phyloP scores from a whole-genome alignment of 495 filamentous ascomycete genomes.

The Chaetomium fimeti region DNA sequence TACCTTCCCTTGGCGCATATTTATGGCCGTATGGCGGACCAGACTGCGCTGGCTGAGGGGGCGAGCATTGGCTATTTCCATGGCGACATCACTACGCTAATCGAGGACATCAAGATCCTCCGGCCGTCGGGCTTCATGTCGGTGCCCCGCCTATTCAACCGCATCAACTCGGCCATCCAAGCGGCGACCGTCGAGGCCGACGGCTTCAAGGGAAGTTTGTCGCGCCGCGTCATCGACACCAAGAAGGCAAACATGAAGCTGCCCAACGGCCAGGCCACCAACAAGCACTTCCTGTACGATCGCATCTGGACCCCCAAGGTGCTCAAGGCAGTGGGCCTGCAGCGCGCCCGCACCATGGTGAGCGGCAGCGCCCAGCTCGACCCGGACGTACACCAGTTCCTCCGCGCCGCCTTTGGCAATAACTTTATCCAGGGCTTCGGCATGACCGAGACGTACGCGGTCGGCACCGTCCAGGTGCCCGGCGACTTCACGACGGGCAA shows the following conservation, averaged over 20 bases:
- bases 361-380: constrained; percentile 91
- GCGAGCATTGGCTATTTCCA: constrained; percentile 90
- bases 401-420: constrained; percentile 77
- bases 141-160: constrained; percentile 88
- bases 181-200: constrained; percentile 72
- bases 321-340: constrained; percentile 72
- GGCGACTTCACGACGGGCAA: constrained; percentile 75
- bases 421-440: constrained; percentile 89
- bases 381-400: constrained; percentile 80
- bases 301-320: constrained; percentile 93
- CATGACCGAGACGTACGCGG: constrained; percentile 91
- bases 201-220: constrained; percentile 79
- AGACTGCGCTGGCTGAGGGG: constrained; percentile 69
- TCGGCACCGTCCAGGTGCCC: constrained; percentile 62
- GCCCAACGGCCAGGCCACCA: constrained; percentile 65
- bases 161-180: constrained; percentile 80
- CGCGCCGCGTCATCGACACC: constrained; percentile 70
- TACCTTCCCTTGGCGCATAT: constrained; percentile 97
- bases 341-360: constrained; percentile 70
- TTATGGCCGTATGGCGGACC: constrained; percentile 80
- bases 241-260: constrained; percentile 79
- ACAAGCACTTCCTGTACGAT: constrained; percentile 85
- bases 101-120: constrained; percentile 88
- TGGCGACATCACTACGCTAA: constrained; percentile 79
- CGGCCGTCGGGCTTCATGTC: constrained; percentile 81